Percentiles rank a stretch among this genome's conserved stretches.
Conservation (phyloP, 306 rosid genomes). For the Ammopiptanthus mongolicus region DNA sequence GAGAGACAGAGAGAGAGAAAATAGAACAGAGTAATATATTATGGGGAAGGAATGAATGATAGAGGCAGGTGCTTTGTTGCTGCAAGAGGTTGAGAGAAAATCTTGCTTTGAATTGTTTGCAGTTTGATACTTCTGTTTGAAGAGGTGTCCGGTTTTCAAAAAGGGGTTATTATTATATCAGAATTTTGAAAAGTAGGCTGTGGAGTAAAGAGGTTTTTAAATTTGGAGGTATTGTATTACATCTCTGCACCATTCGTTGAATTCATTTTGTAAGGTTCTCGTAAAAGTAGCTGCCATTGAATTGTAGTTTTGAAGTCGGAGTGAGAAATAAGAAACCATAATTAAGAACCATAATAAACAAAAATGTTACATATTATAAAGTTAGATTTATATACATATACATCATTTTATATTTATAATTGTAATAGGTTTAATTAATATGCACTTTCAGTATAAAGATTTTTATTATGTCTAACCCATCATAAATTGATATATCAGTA, state of each 20-base stretch:
- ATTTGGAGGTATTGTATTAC: constrained; percentile 19
- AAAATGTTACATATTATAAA: too few relatives aligned
- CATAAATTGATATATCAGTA: too few relatives aligned
- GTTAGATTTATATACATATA: too few relatives aligned
- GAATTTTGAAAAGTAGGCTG: constrained; percentile 27
- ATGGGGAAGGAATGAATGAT: constrained; percentile 13
- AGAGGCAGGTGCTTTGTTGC: constrained; percentile 11
- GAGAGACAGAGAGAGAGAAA: not conserved
- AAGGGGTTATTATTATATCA: not conserved
- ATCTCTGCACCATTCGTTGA: constrained; percentile 27
- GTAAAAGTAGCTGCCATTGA: constrained; percentile 13
- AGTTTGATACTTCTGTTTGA: constrained; percentile 19
- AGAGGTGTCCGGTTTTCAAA: constrained; percentile 19
- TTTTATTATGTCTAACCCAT: too few relatives aligned
- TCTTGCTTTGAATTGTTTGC: constrained; percentile 10
- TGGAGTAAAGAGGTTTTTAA: constrained; percentile 1
- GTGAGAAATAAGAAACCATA: constrained; percentile 4
- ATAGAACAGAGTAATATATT: not conserved
- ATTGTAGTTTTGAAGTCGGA: constrained; percentile 7
- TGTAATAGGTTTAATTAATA: too few relatives aligned
- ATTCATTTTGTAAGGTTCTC: not conserved
- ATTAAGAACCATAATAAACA: too few relatives aligned
- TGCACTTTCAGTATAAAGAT: too few relatives aligned
- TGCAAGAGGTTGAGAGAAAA: constrained; percentile 16
- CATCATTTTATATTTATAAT: too few relatives aligned